Conservation (phyloP, 176 grass and related monocot genomes). For the Lolium multiflorum region DNA sequence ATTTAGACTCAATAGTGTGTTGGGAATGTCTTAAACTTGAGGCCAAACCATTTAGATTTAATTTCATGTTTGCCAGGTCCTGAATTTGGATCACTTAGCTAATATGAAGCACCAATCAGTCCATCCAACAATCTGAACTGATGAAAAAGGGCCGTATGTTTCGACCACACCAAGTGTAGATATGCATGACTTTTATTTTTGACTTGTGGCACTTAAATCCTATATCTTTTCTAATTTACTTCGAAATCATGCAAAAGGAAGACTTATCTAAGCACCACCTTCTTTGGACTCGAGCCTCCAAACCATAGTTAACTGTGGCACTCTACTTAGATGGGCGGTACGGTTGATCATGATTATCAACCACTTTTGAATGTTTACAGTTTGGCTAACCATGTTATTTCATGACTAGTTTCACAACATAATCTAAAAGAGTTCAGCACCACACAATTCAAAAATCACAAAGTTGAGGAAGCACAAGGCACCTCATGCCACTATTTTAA, state of each 20-base stretch:
- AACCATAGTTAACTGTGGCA: not conserved
- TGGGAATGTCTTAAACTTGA: too few species aligned
- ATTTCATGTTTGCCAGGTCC: too few species aligned
- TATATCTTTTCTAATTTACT: not conserved
- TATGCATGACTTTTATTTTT: not conserved
- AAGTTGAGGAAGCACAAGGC: not conserved
- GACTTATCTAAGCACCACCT: not conserved
- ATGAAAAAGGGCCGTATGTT: too few species aligned
- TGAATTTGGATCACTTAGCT: too few species aligned
- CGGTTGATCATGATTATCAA: not conserved
- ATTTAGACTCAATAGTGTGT: too few species aligned
- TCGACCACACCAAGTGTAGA: not conserved
- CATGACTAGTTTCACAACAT: not conserved
- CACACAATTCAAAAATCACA: not conserved
- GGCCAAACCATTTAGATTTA: too few species aligned
- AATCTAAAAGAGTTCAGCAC: not conserved
- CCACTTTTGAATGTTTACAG: not conserved
- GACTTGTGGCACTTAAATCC: not conserved
- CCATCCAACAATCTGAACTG: too few species aligned
- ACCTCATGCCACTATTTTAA: slow-evolving; percentile 24
- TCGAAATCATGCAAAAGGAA: not conserved
- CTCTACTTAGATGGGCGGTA: not conserved
- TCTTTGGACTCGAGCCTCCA: not conserved
- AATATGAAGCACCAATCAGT: too few species aligned
- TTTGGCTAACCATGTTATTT: not conserved